Percentiles rank a stretch among this genome's conserved stretches.
Evolutionary conservation across 441 rosid genomes (phyloP).

Genomic region (Cnidoscolus chayamansa): DNA sequence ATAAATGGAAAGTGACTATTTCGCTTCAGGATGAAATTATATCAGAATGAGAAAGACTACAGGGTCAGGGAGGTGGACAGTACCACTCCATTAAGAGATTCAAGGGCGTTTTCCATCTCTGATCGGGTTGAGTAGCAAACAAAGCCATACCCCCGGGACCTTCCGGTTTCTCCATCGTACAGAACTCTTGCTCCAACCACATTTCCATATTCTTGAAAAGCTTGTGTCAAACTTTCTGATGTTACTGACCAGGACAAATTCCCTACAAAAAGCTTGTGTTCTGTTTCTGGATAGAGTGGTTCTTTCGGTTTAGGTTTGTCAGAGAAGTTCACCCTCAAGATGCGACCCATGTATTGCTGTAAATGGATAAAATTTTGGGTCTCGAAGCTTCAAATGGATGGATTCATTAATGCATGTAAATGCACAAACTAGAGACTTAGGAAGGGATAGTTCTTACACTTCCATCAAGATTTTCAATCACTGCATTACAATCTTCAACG

Average conservation of each 20-base stretch:
- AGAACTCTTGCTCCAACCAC: slow-evolving; percentile 84
- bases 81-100: slow-evolving; percentile 69
- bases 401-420: neutral
- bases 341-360: slow-evolving; percentile 71
- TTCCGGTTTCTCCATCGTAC: slow-evolving; percentile 76
- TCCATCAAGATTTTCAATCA: slow-evolving; percentile 80
- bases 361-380: slow-evolving; percentile 1
- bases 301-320: slow-evolving; percentile 64
- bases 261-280: slow-evolving; percentile 75
- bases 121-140: slow-evolving; percentile 56
- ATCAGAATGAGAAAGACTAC: neutral
- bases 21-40: neutral
- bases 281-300: slow-evolving; percentile 80
- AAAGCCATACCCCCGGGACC: slow-evolving; percentile 79
- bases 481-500: slow-evolving; percentile 66
- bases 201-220: slow-evolving; percentile 67
- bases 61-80: neutral
- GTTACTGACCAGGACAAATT: slow-evolving; percentile 85
- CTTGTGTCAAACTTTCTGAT: slow-evolving; percentile 60
- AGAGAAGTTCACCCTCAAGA: slow-evolving; percentile 68
- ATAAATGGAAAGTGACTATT: neutral
- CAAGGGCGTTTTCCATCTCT: slow-evolving; percentile 78
- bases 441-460: slow-evolving; percentile 46
- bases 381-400: neutral
- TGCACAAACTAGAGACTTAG: neutral